Conservation (phyloP, 2,329 filamentous ascomycete species). For the Microcyclospora pomicola region DNA sequence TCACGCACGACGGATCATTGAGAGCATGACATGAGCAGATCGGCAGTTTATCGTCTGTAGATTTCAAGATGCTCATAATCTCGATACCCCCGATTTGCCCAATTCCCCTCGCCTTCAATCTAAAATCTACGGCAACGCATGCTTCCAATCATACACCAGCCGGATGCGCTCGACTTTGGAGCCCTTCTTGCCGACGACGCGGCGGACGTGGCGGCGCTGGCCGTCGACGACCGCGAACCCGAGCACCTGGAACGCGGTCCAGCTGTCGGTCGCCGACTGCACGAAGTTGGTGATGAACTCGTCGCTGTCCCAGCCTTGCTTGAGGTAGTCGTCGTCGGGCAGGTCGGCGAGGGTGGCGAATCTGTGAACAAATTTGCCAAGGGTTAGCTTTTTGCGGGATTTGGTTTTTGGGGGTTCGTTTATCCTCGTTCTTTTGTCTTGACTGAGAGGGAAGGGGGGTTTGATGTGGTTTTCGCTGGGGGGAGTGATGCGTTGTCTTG, state of each 20-base stretch:
- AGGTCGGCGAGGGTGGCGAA: constrained; percentile 26
- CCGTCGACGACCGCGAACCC: constrained; percentile 32
- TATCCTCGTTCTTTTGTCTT: no score
- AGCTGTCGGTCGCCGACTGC: constrained; percentile 34
- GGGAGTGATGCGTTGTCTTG: no score
- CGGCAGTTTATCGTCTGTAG: no score
- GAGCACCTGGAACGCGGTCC: constrained; percentile 43
- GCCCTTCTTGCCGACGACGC: constrained; percentile 25
- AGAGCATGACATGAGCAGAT: no score
- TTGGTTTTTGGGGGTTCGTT: background rate
- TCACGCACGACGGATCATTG: no score
- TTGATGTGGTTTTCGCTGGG: no score
- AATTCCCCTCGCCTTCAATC: no score
- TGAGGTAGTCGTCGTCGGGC: constrained; percentile 33
- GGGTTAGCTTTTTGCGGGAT: background rate
- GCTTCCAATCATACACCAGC: constrained; percentile 30
- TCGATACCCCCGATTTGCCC: no score
- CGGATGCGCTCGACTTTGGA: constrained; percentile 25
- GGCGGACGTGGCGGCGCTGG: constrained; percentile 26
- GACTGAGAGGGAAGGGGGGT: no score
- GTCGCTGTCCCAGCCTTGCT: constrained; percentile 46
- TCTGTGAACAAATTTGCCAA: constrained; percentile 8
- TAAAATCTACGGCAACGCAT: constrained; percentile 1
- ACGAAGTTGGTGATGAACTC: constrained; percentile 37
- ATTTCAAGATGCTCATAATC: no score